Percentiles rank a stretch among this genome's conserved stretches.
These are phyloP conservation scores for Ganoderma multipileum DNA, from an alignment of 1,284 basidiomycete species.

Conservation along the genomic window DNA sequence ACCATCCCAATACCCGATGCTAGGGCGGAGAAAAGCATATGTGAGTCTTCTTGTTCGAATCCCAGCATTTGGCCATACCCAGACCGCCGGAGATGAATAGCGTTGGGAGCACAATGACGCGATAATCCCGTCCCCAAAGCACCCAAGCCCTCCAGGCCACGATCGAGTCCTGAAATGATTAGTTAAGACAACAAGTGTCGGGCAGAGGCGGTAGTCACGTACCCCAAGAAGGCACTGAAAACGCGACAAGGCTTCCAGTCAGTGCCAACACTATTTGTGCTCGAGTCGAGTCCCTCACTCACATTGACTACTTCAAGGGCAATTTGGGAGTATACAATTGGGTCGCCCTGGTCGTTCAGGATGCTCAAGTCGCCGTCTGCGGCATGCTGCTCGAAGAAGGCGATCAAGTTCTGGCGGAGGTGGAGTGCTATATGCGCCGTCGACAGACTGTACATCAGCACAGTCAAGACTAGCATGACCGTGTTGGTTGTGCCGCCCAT, in stretches of 20 bases:
- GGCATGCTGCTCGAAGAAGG: conserved; percentile 15
- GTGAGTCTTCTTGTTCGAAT: neutral
- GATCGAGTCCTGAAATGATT: neutral
- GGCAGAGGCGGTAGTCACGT: neutral
- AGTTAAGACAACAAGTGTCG: neutral
- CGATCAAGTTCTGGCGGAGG: conserved; percentile 9
- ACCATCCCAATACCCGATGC: conserved; percentile 15
- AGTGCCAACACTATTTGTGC: neutral
- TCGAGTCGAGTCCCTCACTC: neutral
- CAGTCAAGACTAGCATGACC: conserved; percentile 7
- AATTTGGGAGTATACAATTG: neutral
- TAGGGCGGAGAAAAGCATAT: neutral
- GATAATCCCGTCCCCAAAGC: neutral
- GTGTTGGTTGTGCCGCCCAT: neutral
- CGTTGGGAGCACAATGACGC: neutral
- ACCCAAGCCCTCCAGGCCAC: neutral
- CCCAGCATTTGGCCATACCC: neutral
- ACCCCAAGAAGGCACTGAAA: neutral
- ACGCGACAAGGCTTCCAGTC: neutral
- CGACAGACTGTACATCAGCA: conserved; percentile 15
- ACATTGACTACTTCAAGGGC: neutral
- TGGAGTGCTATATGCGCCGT: conserved; percentile 10
- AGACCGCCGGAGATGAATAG: neutral
- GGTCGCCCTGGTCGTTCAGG: conserved; percentile 1
- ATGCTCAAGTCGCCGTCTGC: conserved; percentile 1